phyloP scores from a whole-genome alignment of 1,284 basidiomycete species.

The Boletus smithii region DNA sequence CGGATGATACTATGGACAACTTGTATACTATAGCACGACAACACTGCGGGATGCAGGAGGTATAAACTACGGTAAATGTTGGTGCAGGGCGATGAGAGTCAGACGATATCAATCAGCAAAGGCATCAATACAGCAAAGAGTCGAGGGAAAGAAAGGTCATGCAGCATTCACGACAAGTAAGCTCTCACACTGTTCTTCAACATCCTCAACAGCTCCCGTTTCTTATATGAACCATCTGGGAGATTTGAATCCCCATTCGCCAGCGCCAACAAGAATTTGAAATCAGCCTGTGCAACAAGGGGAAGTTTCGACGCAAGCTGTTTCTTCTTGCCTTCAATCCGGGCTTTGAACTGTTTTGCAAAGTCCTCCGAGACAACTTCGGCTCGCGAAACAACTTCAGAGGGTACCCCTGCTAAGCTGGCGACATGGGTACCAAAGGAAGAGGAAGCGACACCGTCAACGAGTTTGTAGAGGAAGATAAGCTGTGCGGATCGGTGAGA shows the following conservation, averaged over 20 bases:
- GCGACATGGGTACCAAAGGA: slow-evolving; percentile 94
- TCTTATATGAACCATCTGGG: slow-evolving; percentile 50
- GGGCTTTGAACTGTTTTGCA: slow-evolving; percentile 79
- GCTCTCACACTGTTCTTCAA: slow-evolving; percentile 43
- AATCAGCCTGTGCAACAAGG: slow-evolving; percentile 81
- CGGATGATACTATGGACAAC: not conserved
- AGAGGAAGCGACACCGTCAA: slow-evolving; percentile 83
- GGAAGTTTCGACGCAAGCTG: slow-evolving; percentile 59
- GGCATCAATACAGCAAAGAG: slow-evolving; percentile 20
- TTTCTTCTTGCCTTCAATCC: slow-evolving; percentile 61
- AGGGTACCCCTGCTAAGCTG: slow-evolving; percentile 79
- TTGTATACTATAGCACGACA: slow-evolving; percentile 10
- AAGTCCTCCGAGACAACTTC: slow-evolving; percentile 87
- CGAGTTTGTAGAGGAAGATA: slow-evolving; percentile 91
- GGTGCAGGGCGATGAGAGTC: not conserved
- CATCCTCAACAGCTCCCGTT: slow-evolving; percentile 49
- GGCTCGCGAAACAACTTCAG: slow-evolving; percentile 80
- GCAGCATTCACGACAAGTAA: slow-evolving; percentile 19
- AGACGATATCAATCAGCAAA: slow-evolving; percentile 16
- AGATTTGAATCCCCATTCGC: slow-evolving; percentile 50
- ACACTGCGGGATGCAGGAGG: slow-evolving; percentile 4
- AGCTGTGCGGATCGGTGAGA: slow-evolving; percentile 45
- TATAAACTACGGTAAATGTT: slow-evolving; percentile 14
- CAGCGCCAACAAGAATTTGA: slow-evolving; percentile 68
- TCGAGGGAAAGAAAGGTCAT: not conserved